Evolutionary conservation across 371 early-diverging fungal genomes (phyloP).

Genomic region (Zychaea mexicana): DNA sequence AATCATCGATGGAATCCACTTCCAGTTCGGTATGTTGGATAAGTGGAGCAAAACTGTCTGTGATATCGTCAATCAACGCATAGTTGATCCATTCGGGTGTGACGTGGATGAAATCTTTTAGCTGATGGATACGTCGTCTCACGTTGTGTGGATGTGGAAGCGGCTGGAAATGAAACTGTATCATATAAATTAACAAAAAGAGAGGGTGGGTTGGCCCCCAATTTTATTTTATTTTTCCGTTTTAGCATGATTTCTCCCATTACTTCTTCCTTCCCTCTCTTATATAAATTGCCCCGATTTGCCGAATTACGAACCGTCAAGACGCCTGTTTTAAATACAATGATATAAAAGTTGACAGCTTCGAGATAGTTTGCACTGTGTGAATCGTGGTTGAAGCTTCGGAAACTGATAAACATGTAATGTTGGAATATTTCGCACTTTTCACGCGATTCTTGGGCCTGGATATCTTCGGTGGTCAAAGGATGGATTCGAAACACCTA

Average conservation of each 20-base stretch:
- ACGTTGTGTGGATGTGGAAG: constrained; percentile 65
- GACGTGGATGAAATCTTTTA: constrained; percentile 64
- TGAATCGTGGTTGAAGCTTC: constrained; percentile 73
- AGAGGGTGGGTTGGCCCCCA: too few species aligned
- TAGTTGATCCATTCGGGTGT: constrained; percentile 91
- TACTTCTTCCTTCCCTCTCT: background rate
- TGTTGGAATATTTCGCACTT: constrained; percentile 91
- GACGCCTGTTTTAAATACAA: constrained; percentile 72
- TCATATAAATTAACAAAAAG: too few species aligned
- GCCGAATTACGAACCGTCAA: constrained; percentile 49
- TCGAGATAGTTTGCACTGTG: constrained; percentile 70
- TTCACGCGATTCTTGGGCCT: constrained; percentile 88
- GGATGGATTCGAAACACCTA: constrained; percentile 77
- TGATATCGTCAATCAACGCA: constrained; percentile 85
- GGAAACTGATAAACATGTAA: constrained; percentile 92
- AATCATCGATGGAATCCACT: constrained; percentile 91
- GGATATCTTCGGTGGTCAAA: constrained; percentile 90
- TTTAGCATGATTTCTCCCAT: too few species aligned
- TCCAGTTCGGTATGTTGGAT: constrained; percentile 81
- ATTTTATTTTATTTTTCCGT: too few species aligned
- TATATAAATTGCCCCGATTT: background rate
- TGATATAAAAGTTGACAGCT: constrained; percentile 83
- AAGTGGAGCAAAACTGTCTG: constrained; percentile 83
- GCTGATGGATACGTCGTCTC: constrained; percentile 60
- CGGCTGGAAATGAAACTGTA: constrained; percentile 62